Evolutionary conservation across 768 basidiomycete genomes (phyloP), one percentile per base, ranked within the genome.

Genomic region (Rhodotorula paludigena): DNA sequence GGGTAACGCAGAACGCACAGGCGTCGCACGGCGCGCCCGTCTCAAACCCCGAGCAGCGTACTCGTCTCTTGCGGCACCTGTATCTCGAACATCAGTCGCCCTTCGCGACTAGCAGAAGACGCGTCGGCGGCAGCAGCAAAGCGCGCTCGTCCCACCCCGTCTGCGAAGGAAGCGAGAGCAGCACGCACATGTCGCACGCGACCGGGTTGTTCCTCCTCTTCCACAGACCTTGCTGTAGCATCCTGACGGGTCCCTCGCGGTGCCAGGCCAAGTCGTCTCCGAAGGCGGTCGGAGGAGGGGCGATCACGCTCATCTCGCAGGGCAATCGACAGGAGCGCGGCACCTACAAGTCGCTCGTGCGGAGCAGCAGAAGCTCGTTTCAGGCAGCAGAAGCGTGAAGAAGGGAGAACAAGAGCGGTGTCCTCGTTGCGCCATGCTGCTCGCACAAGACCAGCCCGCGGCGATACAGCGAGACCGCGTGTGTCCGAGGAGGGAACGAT

Each of bases 31-130:
- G 56, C 15, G 57, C 57, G 16, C 64, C 49, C 49, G 64, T 53
- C 33, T 62, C 57, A 45, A 36, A 59, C 15, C 52, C 53, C 9
- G 64, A 51, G 57, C 57, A 66, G 36, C 59, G 52, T 5, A 62
- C 61, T 0, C 61, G 41, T 2, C 61, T 32, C 12, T 47, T 33
- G 10, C 61, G n/a, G 36, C 61, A 62, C 18, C 61, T 62, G 36
- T 21, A 47, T 25, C 25, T 47, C 45, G 45, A 25, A 12, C 12
- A 14, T n/a, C n/a, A 48, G 28, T 28, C 8, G n/a, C 14, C 28
- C 1, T 28, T 11, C n/a, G n/a, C n/a, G n/a, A n/a, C n/a, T n/a
- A n/a, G n/a, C n/a, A n/a, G n/a, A n/a, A n/a, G n/a, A n/a, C n/a
- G n/a, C n/a, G n/a, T n/a, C n/a, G n/a, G n/a, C n/a, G n/a, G n/a